Evolutionary conservation across 1,284 basidiomycete species (phyloP).

Genomic region (Rhizoctonia solani): DNA sequence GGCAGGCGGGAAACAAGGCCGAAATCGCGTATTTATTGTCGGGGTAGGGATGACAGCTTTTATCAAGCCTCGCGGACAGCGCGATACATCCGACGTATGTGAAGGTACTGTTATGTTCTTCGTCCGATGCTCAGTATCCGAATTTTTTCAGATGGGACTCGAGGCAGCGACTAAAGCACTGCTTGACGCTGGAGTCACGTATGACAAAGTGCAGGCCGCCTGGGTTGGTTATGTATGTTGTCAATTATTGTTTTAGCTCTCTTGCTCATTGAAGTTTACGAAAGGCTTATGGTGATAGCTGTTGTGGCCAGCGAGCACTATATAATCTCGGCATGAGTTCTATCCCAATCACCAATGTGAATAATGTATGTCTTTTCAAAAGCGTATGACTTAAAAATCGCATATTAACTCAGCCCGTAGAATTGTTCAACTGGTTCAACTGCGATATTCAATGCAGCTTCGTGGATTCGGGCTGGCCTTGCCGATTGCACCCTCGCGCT

Average conservation of each 20-base stretch:
- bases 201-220: constrained; percentile 75
- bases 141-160: constrained; percentile 63
- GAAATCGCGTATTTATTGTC: constrained; percentile 62
- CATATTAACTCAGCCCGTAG: constrained; percentile 24
- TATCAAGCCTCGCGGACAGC: constrained; percentile 71
- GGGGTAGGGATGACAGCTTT: constrained; percentile 82
- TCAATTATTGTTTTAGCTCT: not conserved
- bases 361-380: constrained; percentile 56
- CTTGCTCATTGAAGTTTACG: not conserved
- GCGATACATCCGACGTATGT: constrained; percentile 68
- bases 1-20: constrained; percentile 8
- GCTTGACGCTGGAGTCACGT: constrained; percentile 84
- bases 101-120: not conserved
- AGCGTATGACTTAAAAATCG: not conserved
- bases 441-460: constrained; percentile 71
- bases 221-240: constrained; percentile 62
- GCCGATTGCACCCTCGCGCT: constrained; percentile 80
- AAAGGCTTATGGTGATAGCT: constrained; percentile 73
- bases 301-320: constrained; percentile 80
- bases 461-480: constrained; percentile 67
- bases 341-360: constrained; percentile 86
- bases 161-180: constrained; percentile 85
- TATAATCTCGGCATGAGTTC: constrained; percentile 84
- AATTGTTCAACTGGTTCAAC: constrained; percentile 76
- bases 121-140: not conserved